Evolutionary conservation across 441 rosid species (phyloP).

Genomic region (Bruguiera hainesii): DNA sequence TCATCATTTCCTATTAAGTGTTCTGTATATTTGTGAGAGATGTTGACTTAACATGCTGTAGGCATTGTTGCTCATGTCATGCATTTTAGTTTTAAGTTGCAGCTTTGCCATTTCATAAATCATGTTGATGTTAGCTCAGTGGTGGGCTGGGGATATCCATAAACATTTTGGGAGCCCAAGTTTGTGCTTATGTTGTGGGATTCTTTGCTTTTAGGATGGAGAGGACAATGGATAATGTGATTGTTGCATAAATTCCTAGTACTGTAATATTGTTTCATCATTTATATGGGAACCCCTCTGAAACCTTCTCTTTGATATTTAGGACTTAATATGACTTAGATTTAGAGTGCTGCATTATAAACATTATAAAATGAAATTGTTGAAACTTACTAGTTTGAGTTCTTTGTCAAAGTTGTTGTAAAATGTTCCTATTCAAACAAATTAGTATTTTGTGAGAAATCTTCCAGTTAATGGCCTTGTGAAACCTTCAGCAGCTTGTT

Average conservation of each 20-base stretch:
- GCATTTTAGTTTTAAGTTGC: not conserved
- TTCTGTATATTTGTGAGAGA: not conserved
- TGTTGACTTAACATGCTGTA: not conserved
- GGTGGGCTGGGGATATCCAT: not conserved
- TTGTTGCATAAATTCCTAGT: not conserved
- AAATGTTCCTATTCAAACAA: too few relatives aligned
- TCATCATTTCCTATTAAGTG: constrained; percentile 12
- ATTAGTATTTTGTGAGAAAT: too few relatives aligned
- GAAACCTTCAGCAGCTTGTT: too few relatives aligned
- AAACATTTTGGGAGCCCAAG: not conserved
- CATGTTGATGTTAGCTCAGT: not conserved
- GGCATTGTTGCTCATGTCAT: not conserved
- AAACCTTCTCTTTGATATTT: too few relatives aligned
- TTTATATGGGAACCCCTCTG: too few relatives aligned
- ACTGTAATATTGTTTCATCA: too few relatives aligned
- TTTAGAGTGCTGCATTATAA: too few relatives aligned
- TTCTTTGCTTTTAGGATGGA: not conserved
- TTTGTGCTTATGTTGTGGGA: not conserved
- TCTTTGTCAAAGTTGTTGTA: too few relatives aligned
- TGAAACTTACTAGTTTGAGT: too few relatives aligned
- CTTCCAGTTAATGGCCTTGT: too few relatives aligned
- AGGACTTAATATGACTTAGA: too few relatives aligned
- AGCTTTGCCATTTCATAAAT: not conserved
- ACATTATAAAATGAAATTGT: too few relatives aligned
- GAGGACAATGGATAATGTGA: not conserved